Conservation (phyloP, 2,329 filamentous ascomycete genomes). For the Phoma sp. region DNA sequence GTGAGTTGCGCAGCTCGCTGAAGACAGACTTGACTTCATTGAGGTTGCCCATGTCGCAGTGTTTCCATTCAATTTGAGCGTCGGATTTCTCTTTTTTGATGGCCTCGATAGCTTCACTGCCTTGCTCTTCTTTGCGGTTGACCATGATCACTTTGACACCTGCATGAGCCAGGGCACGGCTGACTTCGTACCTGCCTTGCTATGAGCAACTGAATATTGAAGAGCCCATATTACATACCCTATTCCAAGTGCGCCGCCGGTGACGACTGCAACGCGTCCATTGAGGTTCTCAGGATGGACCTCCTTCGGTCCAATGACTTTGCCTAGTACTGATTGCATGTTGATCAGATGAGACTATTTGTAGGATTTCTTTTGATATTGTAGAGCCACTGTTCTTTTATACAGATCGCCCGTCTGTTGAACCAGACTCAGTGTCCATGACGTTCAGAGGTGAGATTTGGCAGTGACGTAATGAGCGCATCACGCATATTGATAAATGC, state of each 20-base stretch:
- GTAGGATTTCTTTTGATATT: slow-evolving; percentile 47
- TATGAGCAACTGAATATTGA: neutral
- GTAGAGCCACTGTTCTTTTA: neutral
- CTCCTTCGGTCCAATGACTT: slow-evolving; percentile 46
- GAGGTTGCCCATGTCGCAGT: slow-evolving; percentile 52
- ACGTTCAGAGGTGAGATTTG: neutral
- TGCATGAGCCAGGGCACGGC: slow-evolving; percentile 20
- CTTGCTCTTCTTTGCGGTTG: slow-evolving; percentile 49
- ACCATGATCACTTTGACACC: slow-evolving; percentile 34
- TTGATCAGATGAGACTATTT: neutral
- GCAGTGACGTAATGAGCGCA: neutral
- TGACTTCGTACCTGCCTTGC: slow-evolving; percentile 19
- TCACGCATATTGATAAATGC: neutral
- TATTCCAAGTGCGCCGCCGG: slow-evolving; percentile 50
- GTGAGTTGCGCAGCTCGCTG: slow-evolving; percentile 39
- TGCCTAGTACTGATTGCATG: slow-evolving; percentile 52
- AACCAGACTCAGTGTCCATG: neutral
- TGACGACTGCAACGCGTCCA: slow-evolving; percentile 49
- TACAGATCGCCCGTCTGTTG: neutral
- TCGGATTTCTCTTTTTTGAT: slow-evolving; percentile 36
- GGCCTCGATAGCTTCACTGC: slow-evolving; percentile 43
- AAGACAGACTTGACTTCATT: slow-evolving; percentile 50
- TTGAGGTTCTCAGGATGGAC: slow-evolving; percentile 40
- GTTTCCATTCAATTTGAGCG: slow-evolving; percentile 50
- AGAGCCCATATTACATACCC: slow-evolving; percentile 27